These are phyloP conservation scores for Golubevia sp. DNA, from an alignment of 1,284 basidiomycete species.

Conservation along the genomic window DNA sequence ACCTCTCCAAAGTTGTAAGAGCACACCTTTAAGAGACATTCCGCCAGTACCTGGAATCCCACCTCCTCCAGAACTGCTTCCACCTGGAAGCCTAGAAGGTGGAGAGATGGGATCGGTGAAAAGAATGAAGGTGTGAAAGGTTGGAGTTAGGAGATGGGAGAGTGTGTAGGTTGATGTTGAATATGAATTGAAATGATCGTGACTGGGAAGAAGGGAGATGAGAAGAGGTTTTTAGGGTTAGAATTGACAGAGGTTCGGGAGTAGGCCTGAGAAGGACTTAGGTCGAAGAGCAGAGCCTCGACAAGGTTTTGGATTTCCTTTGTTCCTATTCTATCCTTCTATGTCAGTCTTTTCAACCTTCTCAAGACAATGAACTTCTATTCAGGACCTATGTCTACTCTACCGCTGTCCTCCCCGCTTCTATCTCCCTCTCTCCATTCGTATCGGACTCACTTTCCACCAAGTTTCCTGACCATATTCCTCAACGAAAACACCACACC, in stretches of 20 bases:
- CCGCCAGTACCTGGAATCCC: slow-evolving; percentile 54
- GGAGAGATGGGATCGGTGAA: slow-evolving; percentile 51
- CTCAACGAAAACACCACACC: slow-evolving; percentile 88
- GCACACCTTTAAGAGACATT: slow-evolving; percentile 50
- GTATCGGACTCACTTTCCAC: slow-evolving; percentile 26
- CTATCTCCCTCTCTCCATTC: slow-evolving; percentile 11
- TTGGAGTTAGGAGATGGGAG: slow-evolving; percentile 52
- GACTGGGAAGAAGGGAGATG: background rate
- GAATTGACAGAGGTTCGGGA: background rate
- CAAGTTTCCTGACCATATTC: slow-evolving; percentile 91
- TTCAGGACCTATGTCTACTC: background rate
- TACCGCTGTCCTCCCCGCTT: background rate
- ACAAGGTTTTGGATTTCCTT: no score
- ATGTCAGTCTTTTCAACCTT: background rate
- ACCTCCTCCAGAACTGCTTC: slow-evolving; percentile 5
- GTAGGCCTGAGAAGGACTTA: background rate
- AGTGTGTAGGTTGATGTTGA: slow-evolving; percentile 56
- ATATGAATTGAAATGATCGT: slow-evolving; percentile 51
- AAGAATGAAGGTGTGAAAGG: slow-evolving; percentile 57
- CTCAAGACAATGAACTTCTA: slow-evolving; percentile 1
- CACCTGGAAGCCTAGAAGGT: slow-evolving; percentile 27
- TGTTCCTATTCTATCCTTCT: background rate
- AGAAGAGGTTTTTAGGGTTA: background rate
- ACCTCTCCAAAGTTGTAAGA: slow-evolving; percentile 48
- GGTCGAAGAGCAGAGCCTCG: slow-evolving; percentile 68